Evolutionary conservation across 164 flowering plant species (phyloP), one percentile per base, ranked within the genome.

Genomic region (Platanus orientalis): DNA sequence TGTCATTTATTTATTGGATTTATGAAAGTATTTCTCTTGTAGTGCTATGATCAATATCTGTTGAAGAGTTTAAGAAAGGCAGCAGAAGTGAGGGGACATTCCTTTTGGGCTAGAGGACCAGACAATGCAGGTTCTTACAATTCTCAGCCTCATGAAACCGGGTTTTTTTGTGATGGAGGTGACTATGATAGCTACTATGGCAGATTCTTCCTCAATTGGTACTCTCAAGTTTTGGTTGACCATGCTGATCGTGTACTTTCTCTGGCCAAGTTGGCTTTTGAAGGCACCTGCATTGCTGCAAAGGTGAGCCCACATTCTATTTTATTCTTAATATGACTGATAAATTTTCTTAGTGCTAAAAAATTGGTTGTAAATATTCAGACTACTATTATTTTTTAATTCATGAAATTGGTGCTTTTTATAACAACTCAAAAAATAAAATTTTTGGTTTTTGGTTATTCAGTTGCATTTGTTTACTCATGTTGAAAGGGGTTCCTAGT

Each of bases 141-240:
- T 76, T 83, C 90, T 19, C 81, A 50, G 64, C 97, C 98, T 25
- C 85, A 85, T 21, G 96, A 87, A 72, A 86, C 97, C 10, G 80
- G 86, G 45, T 93, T 93, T 76, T 93, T 93, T 69, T 81, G 96
- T 75, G 96, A 93, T 71, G 97, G 96, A 56, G 98, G 97, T 52
- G 98, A 87, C 58, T 93, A 87, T 72, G 92, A 93, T 84, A 79
- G 91, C 53, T 84, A 82, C 71, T 89, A 88, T 73, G 98, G 97
- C 13, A 81, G 96, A 66, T 93, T 93, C 73, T 90, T 93, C 75
- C 91, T 93, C 32, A 72, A 69, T 39, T 93, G 98, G 98, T 93
- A 93, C 68, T 84, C 94, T 40, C 81, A 76, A 64, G 75, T 83
- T 65, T 75, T 93, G 70, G 65, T 87, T 71, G 90, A 90, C 58